Base-by-base conservation (phyloP, 2,329 filamentous ascomycete genomes). In the Phoma herbarum region DNA sequence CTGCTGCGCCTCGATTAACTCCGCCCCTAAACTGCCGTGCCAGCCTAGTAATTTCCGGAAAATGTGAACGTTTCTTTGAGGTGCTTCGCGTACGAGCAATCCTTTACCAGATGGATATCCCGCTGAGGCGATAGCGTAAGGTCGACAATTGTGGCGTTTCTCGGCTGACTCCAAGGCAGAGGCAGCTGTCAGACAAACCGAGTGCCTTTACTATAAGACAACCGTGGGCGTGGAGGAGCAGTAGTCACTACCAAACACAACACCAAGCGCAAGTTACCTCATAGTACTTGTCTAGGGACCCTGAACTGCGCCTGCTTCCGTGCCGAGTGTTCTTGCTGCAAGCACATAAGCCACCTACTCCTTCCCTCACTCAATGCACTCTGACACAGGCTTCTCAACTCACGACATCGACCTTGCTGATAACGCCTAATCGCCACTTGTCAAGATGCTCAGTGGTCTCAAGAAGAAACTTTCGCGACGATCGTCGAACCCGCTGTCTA, bases 381-480 rank as follows among this genome's bases (percentile, higher is more conserved):
- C 37, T 11, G 37, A 20, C 23, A 42, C 20, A 43, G 14, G 22
- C 23, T 26, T 43, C 11, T 11, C 12, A 9, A 43, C 41, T 9
- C 20, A 25, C 41, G 41, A 42, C 39, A 39, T 20, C 44, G 35
- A 57, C 53, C 37, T 14, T 23, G 33, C 46, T 23, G 46, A 29
- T 7, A 43, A n/a, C 22, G 29, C 43, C 20, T 35, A 23, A 31
- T 26, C n/a, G 56, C 11, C 49, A 39, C 23, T 61, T 28, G 4
- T 52, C 47, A 52, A 35, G 39, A 57, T 73, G 56, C 65, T 75
- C 45, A 57, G 52, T 43, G 60, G 61, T 33, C 26, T 76, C n/a
- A 73, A 67, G 57, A 68, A 68, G 49, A 69, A 64, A 52, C 64
- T 74, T 25, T 63, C 63, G 11, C 62, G 61, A 41, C 62, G 62